Evolutionary conservation across 2,329 filamentous ascomycete species (phyloP), one percentile per base, ranked within the genome.

Genomic region (Diaporthe capsici): DNA sequence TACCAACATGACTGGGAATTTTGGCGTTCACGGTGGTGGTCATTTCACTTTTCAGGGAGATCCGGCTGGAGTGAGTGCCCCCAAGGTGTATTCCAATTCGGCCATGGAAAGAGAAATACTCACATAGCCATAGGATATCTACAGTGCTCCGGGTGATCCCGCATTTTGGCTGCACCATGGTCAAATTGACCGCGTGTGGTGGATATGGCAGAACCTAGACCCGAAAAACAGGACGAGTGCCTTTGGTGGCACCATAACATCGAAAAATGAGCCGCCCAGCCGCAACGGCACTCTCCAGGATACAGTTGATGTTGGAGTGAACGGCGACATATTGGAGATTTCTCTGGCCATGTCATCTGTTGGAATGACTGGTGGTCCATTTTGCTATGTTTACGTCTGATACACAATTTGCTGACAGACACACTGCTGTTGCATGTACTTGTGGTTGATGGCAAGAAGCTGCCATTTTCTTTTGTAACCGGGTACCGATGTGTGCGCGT

Each of bases 151-250:
- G 1, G 65, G 67, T 5, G 83, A 84, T 51, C 83, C 83, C 34
- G 81, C 75, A 13, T 84, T 84, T 75, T 84, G 80, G 71, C 73
- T 84, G 0, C 82, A 83, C 57, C 82, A 84, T 75, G 76, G 77
- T 12, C 81, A 82, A 77, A 76, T 83, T 10, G 78, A 80, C 77
- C 76, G 74, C 22, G 72, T 77, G 15, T 79, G 78, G 78, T 67
- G 67, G 71, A 77, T 77, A 28, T 79, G 78, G 78, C 79, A 81
- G 75, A 61, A 34, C n/a, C 31, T 22, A 22, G 47, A 47, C 34
- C 58, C 74, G 2, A 31, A n/a, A 20, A 28, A n/a, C 34, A 37
- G 70, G 15, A 72, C 70, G 6, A 39, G 55, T 31, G 44, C 44
- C 7, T 57, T 47, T 2, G 58, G 57, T 28, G 58, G 58, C 17